Conservation (phyloP, 2,329 filamentous ascomycete genomes). For the Pseudopithomyces chartarum region DNA sequence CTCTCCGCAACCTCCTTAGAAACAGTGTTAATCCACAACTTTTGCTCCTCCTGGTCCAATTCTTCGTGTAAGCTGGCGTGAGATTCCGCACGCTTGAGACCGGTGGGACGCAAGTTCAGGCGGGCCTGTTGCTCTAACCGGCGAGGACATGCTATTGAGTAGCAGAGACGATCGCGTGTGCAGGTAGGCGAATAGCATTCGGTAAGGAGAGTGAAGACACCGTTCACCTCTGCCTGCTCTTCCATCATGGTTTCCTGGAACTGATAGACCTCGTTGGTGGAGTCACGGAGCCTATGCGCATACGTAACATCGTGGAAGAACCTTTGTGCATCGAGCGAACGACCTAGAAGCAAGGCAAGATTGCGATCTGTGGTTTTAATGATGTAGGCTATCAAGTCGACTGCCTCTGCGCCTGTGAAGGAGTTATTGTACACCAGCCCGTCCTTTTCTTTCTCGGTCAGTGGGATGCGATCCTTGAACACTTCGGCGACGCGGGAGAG, state of each 20-base stretch:
- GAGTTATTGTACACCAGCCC: slow-evolving; percentile 96
- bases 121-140: slow-evolving; percentile 93
- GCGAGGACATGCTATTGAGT: slow-evolving; percentile 95
- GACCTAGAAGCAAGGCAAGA: slow-evolving; percentile 84
- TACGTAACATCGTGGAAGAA: slow-evolving; percentile 99
- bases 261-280: slow-evolving; percentile 93
- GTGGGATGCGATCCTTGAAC: slow-evolving; percentile 85
- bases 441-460: slow-evolving; percentile 92
- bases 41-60: slow-evolving; percentile 85
- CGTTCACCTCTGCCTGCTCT: slow-evolving; percentile 83
- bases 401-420: slow-evolving; percentile 93
- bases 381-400: slow-evolving; percentile 93
- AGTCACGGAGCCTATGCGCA: slow-evolving; percentile 92
- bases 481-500: slow-evolving; percentile 92
- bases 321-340: slow-evolving; percentile 94
- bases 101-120: slow-evolving; percentile 89
- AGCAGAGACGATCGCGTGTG: slow-evolving; percentile 92
- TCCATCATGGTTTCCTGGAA: slow-evolving; percentile 94
- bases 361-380: slow-evolving; percentile 97
- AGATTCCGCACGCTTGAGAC: slow-evolving; percentile 74
- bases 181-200: slow-evolving; percentile 99
- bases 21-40: slow-evolving; percentile 98
- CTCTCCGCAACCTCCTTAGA: slow-evolving; percentile 92
- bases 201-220: slow-evolving; percentile 92
- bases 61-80: slow-evolving; percentile 80